phyloP scores from a whole-genome alignment of 352 stramenopile species.

The Achlya hypogyna region DNA sequence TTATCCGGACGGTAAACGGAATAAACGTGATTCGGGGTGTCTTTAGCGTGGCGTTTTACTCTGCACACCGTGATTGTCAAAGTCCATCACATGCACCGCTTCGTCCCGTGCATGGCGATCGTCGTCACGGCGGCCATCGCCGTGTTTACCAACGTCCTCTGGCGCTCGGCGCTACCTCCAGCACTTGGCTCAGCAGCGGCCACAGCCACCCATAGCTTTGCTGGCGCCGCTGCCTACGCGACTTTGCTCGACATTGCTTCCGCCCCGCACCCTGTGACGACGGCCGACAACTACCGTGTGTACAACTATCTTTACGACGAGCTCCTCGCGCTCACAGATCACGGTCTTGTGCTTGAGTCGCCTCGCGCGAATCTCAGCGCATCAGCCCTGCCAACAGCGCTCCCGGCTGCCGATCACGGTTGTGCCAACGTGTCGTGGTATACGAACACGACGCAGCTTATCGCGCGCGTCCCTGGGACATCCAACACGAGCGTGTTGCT shows the following conservation, averaged over 20 bases:
- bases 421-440: not conserved
- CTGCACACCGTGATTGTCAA: too few relatives aligned
- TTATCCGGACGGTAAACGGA: too few relatives aligned
- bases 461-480: conserved; percentile 1
- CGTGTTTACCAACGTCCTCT: not conserved
- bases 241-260: not conserved
- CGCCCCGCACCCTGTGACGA: not conserved
- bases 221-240: not conserved
- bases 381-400: not conserved
- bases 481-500: conserved; percentile 1
- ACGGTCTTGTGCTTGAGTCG: not conserved
- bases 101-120: not conserved
- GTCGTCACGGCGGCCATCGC: not conserved
- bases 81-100: too few relatives aligned
- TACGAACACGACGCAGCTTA: not conserved
- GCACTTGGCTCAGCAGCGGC: not conserved
- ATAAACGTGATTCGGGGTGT: too few relatives aligned
- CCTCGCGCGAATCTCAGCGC: not conserved
- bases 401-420: too few relatives aligned
- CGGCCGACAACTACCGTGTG: not conserved
- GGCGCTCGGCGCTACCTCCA: conserved; percentile 1
- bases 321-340: not conserved
- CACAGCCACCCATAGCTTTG: not conserved
- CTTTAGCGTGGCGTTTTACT: too few relatives aligned
- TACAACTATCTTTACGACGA: conserved; percentile 14